Conservation (phyloP, 2,329 filamentous ascomycete genomes). For the Beauveria pseudobassiana region DNA sequence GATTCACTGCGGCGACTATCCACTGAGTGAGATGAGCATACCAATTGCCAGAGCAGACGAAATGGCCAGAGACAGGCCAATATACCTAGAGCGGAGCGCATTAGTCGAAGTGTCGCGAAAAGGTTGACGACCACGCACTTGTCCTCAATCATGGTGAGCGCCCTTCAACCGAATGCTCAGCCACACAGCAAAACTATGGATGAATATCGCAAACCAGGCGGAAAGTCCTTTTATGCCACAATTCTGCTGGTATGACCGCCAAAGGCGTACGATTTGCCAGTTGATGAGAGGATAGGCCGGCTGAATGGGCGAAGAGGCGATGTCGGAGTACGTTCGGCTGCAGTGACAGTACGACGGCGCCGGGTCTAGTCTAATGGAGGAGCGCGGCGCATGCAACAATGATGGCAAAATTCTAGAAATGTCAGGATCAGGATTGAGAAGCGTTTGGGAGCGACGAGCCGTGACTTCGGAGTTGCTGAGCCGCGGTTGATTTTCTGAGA, state of each 20-base stretch:
- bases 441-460: neutral
- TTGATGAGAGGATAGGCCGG: neutral
- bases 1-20: conserved; percentile 6
- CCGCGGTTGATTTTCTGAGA: neutral
- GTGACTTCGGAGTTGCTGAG: neutral
- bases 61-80: conserved; percentile 8
- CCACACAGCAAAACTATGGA: neutral
- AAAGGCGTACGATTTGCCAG: neutral
- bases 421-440: neutral
- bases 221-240: neutral
- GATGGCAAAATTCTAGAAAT: neutral
- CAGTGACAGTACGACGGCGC: neutral
- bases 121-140: neutral
- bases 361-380: neutral
- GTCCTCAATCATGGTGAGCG: conserved; percentile 6
- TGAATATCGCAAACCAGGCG: conserved; percentile 1
- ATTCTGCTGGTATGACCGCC: neutral
- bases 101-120: neutral
- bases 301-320: neutral
- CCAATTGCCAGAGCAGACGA: conserved; percentile 10
- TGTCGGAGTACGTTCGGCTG: neutral
- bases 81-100: neutral
- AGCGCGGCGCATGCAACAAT: neutral
- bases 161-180: neutral
- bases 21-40: neutral